Percentiles rank a stretch among this genome's conserved stretches.
Evolutionary conservation across 2,329 filamentous ascomycete species (phyloP).

Genomic region (Juglanconis sp.): DNA sequence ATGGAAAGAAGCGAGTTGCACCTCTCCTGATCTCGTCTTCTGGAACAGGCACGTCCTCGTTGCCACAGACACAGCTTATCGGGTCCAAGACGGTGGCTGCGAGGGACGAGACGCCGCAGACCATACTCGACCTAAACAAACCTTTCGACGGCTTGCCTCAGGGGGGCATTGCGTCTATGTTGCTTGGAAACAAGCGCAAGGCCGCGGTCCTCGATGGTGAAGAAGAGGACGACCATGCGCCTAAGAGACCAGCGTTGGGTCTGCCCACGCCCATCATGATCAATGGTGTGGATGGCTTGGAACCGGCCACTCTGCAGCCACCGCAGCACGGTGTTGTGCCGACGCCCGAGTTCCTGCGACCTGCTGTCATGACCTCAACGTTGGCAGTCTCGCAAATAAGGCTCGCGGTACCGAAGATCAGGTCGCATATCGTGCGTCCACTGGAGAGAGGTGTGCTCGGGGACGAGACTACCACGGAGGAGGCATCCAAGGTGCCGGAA

Average conservation of each 20-base stretch:
- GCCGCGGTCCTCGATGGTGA: constrained; percentile 70
- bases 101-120: constrained; percentile 72
- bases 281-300: constrained; percentile 73
- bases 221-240: constrained; percentile 61
- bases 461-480: constrained; percentile 52
- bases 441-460: constrained; percentile 65
- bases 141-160: constrained; percentile 91
- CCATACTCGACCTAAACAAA: constrained; percentile 84
- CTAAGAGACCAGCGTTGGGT: constrained; percentile 51
- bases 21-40: constrained; percentile 89
- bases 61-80: constrained; percentile 85
- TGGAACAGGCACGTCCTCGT: constrained; percentile 78
- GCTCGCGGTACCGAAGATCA: constrained; percentile 81
- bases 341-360: constrained; percentile 81
- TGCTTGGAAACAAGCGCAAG: constrained; percentile 92
- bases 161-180: constrained; percentile 78
- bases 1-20: constrained; percentile 93
- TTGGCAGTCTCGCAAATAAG: constrained; percentile 80
- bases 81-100: constrained; percentile 63
- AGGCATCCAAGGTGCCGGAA: constrained; percentile 61
- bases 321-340: constrained; percentile 58
- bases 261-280: constrained; percentile 72
- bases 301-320: constrained; percentile 66
- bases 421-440: constrained; percentile 77
- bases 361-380: constrained; percentile 79